Evolutionary conservation across 2,329 filamentous ascomycete species (phyloP).

Genomic region (Colletotrichum sp.): DNA sequence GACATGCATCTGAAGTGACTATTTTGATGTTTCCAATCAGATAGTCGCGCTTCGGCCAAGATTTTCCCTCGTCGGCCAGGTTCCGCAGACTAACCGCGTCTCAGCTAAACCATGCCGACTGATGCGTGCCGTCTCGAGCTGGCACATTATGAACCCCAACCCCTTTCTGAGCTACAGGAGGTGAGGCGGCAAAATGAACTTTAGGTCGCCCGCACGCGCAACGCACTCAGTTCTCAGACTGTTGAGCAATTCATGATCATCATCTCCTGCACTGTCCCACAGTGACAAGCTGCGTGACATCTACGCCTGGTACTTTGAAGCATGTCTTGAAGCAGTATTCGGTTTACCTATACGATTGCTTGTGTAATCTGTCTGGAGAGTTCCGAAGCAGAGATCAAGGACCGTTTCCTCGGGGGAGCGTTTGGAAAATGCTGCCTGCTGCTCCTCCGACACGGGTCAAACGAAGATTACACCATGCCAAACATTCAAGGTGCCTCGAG

Average conservation of each 20-base stretch:
- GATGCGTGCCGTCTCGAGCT: not conserved
- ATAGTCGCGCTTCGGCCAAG: not conserved
- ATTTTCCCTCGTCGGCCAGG: not conserved
- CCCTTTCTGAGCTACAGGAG: not conserved
- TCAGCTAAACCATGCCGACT: not conserved
- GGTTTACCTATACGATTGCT: not conserved
- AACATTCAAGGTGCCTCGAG: not conserved
- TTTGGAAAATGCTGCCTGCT: not conserved
- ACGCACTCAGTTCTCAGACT: not conserved
- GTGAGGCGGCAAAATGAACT: not conserved
- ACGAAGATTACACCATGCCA: not conserved
- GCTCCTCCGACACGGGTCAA: not conserved
- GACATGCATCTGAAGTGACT: not conserved
- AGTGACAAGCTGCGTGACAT: not conserved
- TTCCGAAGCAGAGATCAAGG: not conserved
- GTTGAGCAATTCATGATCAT: not conserved
- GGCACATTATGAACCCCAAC: not conserved
- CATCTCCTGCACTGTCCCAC: not conserved
- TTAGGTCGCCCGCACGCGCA: not conserved
- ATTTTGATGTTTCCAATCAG: not conserved
- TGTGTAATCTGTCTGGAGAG: not conserved
- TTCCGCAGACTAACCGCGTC: not conserved
- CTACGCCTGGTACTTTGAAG: not conserved
- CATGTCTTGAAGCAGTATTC: not conserved
- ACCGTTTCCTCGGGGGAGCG: not conserved